Conservation (phyloP, 108 stramenopile species). For the Asterionellopsis glacialis region DNA sequence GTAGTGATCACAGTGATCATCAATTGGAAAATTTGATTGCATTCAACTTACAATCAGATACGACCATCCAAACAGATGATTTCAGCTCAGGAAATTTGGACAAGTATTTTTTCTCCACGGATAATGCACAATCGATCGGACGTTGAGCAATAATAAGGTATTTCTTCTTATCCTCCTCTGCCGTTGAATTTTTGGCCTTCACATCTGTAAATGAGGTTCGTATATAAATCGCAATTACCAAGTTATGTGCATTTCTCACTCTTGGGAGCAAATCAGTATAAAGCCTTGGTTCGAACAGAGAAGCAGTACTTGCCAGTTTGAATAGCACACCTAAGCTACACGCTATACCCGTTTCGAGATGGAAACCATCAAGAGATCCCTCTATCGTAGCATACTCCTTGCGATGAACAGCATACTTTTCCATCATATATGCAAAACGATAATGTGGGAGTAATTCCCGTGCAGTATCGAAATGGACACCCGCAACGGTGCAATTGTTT, state of each 20-base stretch:
- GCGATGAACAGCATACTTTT: too few relatives aligned
- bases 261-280: not conserved
- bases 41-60: conserved; percentile 4
- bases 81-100: not conserved
- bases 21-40: too few relatives aligned
- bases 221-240: not conserved
- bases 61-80: conserved; percentile 6
- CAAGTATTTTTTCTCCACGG: conserved; percentile 1
- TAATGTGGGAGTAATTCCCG: too few relatives aligned
- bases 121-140: conserved; percentile 12
- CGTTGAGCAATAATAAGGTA: too few relatives aligned
- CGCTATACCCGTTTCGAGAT: not conserved
- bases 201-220: conserved; percentile 3
- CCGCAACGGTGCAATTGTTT: not conserved
- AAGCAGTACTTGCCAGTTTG: not conserved
- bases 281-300: not conserved
- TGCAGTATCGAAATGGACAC: too few relatives aligned
- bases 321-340: conserved; percentile 3
- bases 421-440: too few relatives aligned
- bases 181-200: not conserved
- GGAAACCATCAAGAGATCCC: not conserved
- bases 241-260: not conserved
- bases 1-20: too few relatives aligned
- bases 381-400: too few relatives aligned
- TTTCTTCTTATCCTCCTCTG: not conserved